Percentiles rank a stretch among this genome's conserved stretches.
Evolutionary conservation across 1,284 basidiomycete species (phyloP).

Genomic region (Exobasidium rhododendri): DNA sequence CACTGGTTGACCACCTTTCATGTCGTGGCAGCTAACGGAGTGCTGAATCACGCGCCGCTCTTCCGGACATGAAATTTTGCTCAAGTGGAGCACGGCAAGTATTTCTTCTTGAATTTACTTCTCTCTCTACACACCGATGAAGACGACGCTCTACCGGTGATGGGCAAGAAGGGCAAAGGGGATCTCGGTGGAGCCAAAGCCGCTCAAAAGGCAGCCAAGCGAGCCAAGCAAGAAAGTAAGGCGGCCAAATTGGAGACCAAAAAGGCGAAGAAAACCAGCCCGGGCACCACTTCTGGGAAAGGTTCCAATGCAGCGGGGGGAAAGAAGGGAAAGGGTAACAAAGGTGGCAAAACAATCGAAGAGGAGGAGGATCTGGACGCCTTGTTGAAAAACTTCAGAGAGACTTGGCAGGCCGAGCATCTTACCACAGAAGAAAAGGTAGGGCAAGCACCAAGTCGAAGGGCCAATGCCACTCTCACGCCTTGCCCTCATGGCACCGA

Average conservation of each 20-base stretch:
- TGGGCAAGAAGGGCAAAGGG: constrained; percentile 51
- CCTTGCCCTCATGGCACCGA: constrained; percentile 52
- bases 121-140: no score
- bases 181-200: constrained; percentile 40
- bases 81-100: no score
- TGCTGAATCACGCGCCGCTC: no score
- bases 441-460: constrained; percentile 36
- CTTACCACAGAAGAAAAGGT: constrained; percentile 42
- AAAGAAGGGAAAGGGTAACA: constrained; percentile 22
- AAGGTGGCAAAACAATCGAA: constrained; percentile 21
- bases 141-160: no score
- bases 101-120: no score
- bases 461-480: constrained; percentile 52
- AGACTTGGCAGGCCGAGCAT: constrained; percentile 50
- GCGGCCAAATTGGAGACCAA: constrained; percentile 46
- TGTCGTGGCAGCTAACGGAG: no score
- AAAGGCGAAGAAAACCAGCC: constrained; percentile 24
- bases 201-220: constrained; percentile 50
- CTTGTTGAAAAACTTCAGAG: constrained; percentile 40
- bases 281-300: constrained; percentile 4
- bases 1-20: no score
- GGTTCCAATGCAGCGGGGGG: constrained; percentile 16
- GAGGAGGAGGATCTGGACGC: constrained; percentile 53
- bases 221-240: constrained; percentile 52
- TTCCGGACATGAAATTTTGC: no score